phyloP scores from a whole-genome alignment of 345 rosid species.

The Hypericum androsaemum region DNA sequence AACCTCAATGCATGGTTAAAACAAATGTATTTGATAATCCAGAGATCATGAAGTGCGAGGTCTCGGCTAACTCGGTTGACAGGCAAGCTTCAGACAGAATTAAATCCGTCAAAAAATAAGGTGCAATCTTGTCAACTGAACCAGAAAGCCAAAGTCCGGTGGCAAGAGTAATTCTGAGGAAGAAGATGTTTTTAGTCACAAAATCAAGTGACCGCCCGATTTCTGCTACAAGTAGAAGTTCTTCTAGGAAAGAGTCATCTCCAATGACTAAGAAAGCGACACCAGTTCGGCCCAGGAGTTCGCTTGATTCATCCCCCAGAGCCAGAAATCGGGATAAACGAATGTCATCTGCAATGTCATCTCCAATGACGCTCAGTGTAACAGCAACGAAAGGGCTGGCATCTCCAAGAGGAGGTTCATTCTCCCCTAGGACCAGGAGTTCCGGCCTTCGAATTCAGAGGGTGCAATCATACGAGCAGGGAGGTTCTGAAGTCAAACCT shows the following conservation, averaged over 20 bases:
- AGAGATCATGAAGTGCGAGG: conserved; percentile 20
- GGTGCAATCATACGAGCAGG: conserved; percentile 26
- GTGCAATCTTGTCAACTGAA: neutral
- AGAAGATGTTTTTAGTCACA: conserved; percentile 8
- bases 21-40: conserved; percentile 10
- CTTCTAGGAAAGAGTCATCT: conserved; percentile 1
- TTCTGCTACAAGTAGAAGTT: neutral
- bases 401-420: conserved; percentile 7
- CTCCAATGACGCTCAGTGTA: too few species aligned
- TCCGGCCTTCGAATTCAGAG: conserved; percentile 1
- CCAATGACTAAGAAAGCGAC: neutral
- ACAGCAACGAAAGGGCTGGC: conserved; percentile 21
- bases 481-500: conserved; percentile 22
- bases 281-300: conserved; percentile 1
- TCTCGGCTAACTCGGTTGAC: conserved; percentile 11
- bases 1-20: conserved; percentile 13
- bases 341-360: conserved; percentile 19
- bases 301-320: conserved; percentile 7
- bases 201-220: conserved; percentile 8
- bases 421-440: conserved; percentile 14
- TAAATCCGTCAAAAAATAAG: neutral
- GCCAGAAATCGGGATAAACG: conserved; percentile 17
- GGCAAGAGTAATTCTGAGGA: conserved; percentile 4
- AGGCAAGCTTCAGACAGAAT: neutral
- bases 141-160: conserved; percentile 10